phyloP scores from a whole-genome alignment of 192 early-diverging fungal species.

The Anaeromyces robustus region DNA sequence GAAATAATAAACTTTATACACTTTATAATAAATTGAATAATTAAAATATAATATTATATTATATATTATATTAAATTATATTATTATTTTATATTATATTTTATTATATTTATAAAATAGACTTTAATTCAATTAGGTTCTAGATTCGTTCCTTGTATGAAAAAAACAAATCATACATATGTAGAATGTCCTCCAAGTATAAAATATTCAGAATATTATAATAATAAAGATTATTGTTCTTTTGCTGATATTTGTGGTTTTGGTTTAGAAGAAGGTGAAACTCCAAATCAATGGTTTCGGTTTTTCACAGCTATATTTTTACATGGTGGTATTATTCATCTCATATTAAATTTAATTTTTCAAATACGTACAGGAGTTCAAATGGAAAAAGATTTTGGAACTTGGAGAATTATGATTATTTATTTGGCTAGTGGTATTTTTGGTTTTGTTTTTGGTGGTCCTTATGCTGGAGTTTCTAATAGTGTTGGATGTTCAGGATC shows the following conservation, averaged over 20 bases:
- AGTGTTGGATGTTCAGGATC: constrained; percentile 38
- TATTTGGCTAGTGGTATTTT: constrained; percentile 58
- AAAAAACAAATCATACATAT: constrained; percentile 3
- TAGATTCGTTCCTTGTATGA: constrained; percentile 68
- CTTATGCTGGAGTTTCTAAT: constrained; percentile 30
- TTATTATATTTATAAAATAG: no score
- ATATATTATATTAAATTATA: no score
- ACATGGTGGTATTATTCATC: constrained; percentile 66
- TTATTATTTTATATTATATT: no score
- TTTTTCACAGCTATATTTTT: constrained; percentile 70
- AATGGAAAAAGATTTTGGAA: constrained; percentile 63
- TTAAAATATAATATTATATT: no score
- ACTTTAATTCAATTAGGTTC: constrained; percentile 54
- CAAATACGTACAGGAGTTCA: constrained; percentile 54
- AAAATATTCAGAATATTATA: constrained; percentile 45
- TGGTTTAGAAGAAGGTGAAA: not conserved
- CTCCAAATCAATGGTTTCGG: constrained; percentile 61
- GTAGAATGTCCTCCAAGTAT: not conserved
- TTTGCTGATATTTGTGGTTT: not conserved
- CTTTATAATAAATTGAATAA: no score
- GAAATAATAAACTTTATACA: no score
- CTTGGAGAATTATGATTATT: constrained; percentile 48
- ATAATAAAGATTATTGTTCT: no score
- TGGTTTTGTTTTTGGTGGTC: constrained; percentile 71
- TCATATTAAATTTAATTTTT: constrained; percentile 57